phyloP scores from a whole-genome alignment of 192 early-diverging fungal species.

The Podila clonocystis region DNA sequence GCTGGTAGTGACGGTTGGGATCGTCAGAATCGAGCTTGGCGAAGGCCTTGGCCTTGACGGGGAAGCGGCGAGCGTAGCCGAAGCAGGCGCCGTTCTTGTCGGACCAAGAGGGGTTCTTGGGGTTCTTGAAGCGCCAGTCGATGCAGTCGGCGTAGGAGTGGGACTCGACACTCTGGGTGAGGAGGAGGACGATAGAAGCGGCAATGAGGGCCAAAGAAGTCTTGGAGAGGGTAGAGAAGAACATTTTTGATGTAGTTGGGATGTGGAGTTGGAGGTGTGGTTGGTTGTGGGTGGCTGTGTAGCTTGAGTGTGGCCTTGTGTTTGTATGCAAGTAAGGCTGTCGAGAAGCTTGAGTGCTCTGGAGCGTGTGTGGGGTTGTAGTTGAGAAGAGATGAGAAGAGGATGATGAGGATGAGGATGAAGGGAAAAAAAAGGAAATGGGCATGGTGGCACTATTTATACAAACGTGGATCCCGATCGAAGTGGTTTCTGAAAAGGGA shows the following conservation, averaged over 20 bases:
- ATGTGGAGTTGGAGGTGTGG: neutral
- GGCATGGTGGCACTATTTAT: neutral
- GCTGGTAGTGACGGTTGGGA: constrained; percentile 54
- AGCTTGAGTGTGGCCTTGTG: neutral
- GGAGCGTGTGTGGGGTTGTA: constrained; percentile 3
- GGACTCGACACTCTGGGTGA: constrained; percentile 25
- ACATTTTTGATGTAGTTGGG: constrained; percentile 4
- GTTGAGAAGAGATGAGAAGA: neutral
- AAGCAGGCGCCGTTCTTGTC: constrained; percentile 42
- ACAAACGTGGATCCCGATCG: neutral
- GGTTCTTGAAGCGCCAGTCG: constrained; percentile 43
- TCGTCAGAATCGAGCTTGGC: constrained; percentile 43
- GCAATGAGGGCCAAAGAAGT: constrained; percentile 29
- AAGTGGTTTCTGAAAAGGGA: neutral
- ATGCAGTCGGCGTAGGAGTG: constrained; percentile 46
- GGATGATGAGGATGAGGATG: constrained; percentile 3
- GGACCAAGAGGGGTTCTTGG: constrained; percentile 35
- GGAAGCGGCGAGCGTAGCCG: constrained; percentile 49
- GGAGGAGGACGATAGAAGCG: constrained; percentile 37
- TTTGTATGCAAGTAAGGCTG: neutral
- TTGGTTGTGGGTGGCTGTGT: neutral
- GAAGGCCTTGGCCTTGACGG: constrained; percentile 33
- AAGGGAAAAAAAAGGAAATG: neutral
- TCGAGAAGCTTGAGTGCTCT: neutral
- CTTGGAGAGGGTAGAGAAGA: constrained; percentile 35